phyloP scores from a whole-genome alignment of 305 asterid species.

The Galium porrigens region DNA sequence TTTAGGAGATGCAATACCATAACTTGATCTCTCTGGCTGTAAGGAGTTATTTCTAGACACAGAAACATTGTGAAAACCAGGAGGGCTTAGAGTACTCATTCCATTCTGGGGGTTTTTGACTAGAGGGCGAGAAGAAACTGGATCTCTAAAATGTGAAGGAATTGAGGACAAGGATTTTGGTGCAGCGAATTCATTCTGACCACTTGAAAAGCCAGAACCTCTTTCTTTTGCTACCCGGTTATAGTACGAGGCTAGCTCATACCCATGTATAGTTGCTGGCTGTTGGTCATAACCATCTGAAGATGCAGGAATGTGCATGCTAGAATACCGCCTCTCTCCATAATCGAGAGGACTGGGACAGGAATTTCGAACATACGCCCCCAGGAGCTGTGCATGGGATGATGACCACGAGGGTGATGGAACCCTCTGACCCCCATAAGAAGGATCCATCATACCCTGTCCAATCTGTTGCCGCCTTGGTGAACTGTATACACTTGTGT shows the following conservation, averaged over 20 bases:
- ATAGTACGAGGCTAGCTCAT: slow-evolving; percentile 44
- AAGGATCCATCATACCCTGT: slow-evolving; percentile 34
- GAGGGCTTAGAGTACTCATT: slow-evolving; percentile 45
- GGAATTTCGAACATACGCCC: slow-evolving; percentile 32
- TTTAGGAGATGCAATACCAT: slow-evolving; percentile 37
- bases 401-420: slow-evolving; percentile 38
- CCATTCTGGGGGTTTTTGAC: slow-evolving; percentile 53
- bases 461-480: slow-evolving; percentile 46
- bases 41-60: slow-evolving; percentile 56
- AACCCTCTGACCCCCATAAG: slow-evolving; percentile 43
- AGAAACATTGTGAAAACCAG: slow-evolving; percentile 72
- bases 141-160: slow-evolving; percentile 30
- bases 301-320: slow-evolving; percentile 61
- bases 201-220: slow-evolving; percentile 29
- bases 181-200: slow-evolving; percentile 32
- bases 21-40: slow-evolving; percentile 38
- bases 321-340: slow-evolving; percentile 69
- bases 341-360: slow-evolving; percentile 30
- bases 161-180: slow-evolving; percentile 33
- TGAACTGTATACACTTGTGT: slow-evolving; percentile 32
- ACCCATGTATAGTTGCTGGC: slow-evolving; percentile 79
- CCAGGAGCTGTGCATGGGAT: slow-evolving; percentile 29
- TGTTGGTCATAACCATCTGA: slow-evolving; percentile 52
- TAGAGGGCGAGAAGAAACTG: slow-evolving; percentile 30
- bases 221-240: slow-evolving; percentile 37